Evolutionary conservation across 2,329 filamentous ascomycete species (phyloP), one percentile per base, ranked within the genome.

Genomic region (Aspergillus quadrilineatus): DNA sequence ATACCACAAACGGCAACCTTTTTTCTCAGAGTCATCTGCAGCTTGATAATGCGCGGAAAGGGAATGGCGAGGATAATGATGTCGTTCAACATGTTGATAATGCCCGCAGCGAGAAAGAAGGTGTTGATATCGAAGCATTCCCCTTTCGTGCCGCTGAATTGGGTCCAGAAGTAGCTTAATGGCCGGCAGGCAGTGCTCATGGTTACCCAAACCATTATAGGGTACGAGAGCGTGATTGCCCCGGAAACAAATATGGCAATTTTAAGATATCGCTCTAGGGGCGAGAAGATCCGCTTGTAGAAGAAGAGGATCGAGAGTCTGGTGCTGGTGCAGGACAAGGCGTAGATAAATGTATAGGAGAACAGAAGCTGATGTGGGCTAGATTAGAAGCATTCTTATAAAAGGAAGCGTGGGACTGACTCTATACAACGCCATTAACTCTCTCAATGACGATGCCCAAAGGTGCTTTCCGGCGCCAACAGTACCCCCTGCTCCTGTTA

Each of bases 221-320:
- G 53, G 32, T 59, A 52, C 1, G 57, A 55, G 37, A 61, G 65
- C 12, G 54, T 55, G 6, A 65, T 41, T 12, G 56, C 14, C 3
- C 61, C n/a, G 29, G 55, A 55, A 3, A 59, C 5, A 36, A 34
- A 45, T 2, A 63, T 36, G 4, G 49, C 34, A 26, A 26, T 36
- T 56, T 50, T 54, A 30, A 62, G 29, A 6, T 28, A 39, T 1
- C 56, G 41, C 32, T 54, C 59, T 54, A 60, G 28, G 26, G 56
- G 55, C 12, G 56, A 50, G 15, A 67, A 65, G 26, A 67, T 60
- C 5, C 64, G 59, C 17, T 58, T 54, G 32, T 67, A 67, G 55
- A 67, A 66, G 41, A 59, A 54, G 3, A 66, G 45, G n/a, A 67
- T 63, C 3, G 62, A 66, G 9, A 62, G 8, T 44, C 62, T 61